phyloP scores from a whole-genome alignment of 1,284 basidiomycete species.

The Naganishia sp. region DNA sequence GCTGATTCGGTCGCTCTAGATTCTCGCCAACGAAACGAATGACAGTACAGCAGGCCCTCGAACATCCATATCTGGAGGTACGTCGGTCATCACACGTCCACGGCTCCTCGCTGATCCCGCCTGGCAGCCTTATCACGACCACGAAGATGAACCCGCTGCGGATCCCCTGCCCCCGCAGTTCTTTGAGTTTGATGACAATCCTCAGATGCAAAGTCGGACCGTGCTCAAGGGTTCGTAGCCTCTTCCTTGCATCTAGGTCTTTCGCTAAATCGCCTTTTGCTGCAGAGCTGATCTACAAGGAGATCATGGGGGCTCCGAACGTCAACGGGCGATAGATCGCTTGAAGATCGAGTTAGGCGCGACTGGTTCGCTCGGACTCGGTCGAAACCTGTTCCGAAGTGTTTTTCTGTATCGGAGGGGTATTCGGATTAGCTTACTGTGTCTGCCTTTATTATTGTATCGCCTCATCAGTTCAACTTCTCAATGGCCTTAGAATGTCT shows the following conservation, averaged over 20 bases:
- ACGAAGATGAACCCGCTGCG: conserved; percentile 80
- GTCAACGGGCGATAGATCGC: conserved; percentile 23
- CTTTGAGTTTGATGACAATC: conserved; percentile 75
- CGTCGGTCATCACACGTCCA: conserved; percentile 38
- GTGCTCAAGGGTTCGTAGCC: conserved; percentile 54
- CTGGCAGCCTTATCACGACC: conserved; percentile 78
- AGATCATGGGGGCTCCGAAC: conserved; percentile 44
- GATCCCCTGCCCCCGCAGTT: conserved; percentile 78
- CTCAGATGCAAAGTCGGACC: conserved; percentile 57
- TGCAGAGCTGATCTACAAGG: conserved; percentile 54
- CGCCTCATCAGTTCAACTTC: not conserved
- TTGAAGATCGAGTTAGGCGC: not conserved
- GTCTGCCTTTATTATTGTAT: not conserved
- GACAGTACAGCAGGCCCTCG: conserved; percentile 82
- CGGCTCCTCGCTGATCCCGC: conserved; percentile 41
- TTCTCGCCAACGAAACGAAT: conserved; percentile 89
- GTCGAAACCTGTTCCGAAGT: too few relatives aligned
- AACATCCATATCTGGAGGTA: conserved; percentile 87
- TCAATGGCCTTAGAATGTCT: too few relatives aligned
- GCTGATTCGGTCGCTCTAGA: conserved; percentile 46
- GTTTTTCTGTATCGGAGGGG: not conserved
- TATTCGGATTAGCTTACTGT: not conserved
- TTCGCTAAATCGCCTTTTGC: too few relatives aligned
- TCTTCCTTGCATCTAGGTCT: not conserved
- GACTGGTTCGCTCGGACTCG: conserved; percentile 7